phyloP scores from a whole-genome alignment of 148 eudicot genomes.

The Amaranthus cruentus region DNA sequence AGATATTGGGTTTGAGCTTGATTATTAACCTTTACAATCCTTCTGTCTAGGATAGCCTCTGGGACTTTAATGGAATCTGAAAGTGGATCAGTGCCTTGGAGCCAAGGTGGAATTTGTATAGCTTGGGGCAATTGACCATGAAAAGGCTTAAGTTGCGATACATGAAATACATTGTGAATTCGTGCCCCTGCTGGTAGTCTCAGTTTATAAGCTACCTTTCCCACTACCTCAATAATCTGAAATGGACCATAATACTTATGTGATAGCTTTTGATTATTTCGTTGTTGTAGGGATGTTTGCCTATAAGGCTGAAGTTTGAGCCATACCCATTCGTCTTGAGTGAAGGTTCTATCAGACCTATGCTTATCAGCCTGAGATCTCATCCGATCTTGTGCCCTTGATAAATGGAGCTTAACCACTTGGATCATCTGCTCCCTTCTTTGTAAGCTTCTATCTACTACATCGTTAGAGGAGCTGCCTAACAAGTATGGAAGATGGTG shows the following conservation, averaged over 20 bases:
- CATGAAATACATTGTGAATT: too few species aligned
- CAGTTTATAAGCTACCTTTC: too few species aligned
- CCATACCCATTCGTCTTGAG: not conserved
- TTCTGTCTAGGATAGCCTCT: too few species aligned
- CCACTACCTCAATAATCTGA: too few species aligned
- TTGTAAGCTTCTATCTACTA: not conserved
- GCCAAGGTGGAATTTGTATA: too few species aligned
- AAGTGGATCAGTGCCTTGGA: too few species aligned
- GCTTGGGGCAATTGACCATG: too few species aligned
- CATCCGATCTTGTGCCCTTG: not conserved
- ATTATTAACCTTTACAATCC: too few species aligned
- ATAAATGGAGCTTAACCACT: not conserved
- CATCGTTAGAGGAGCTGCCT: not conserved
- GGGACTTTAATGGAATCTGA: too few species aligned
- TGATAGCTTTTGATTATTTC: not conserved
- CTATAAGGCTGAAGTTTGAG: not conserved
- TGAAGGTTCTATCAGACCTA: not conserved
- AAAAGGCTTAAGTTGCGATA: too few species aligned
- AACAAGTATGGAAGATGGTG: not conserved
- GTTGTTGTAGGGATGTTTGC: not conserved
- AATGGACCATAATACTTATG: conserved; percentile 1
- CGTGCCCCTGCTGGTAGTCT: too few species aligned
- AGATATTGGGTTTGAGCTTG: too few species aligned
- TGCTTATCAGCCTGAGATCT: not conserved
- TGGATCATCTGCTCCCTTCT: not conserved